Conservation (phyloP, 345 rosid species). For the Salix viminalis region DNA sequence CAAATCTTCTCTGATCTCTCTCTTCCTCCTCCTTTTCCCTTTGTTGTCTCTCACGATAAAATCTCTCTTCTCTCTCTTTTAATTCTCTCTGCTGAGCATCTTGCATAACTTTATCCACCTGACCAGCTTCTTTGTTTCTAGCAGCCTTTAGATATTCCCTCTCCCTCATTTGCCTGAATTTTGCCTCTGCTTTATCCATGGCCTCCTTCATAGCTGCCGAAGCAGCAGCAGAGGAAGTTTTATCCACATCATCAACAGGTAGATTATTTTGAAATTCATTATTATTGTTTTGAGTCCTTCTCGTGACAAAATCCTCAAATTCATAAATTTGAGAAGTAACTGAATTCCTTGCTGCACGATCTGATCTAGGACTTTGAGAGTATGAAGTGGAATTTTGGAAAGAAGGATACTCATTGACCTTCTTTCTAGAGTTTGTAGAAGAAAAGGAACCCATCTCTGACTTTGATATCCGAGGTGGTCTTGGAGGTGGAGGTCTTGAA, state of each 20-base stretch:
- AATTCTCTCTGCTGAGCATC: conserved; percentile 58
- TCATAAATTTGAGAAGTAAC: conserved; percentile 65
- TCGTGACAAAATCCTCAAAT: conserved; percentile 65
- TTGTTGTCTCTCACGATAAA: conserved; percentile 50
- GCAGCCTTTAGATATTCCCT: conserved; percentile 63
- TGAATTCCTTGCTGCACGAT: conserved; percentile 36
- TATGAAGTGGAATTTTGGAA: conserved; percentile 42
- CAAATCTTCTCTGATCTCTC: conserved; percentile 53
- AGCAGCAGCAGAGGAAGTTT: conserved; percentile 58
- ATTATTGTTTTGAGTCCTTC: conserved; percentile 36
- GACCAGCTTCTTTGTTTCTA: conserved; percentile 61
- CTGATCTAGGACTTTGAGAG: conserved; percentile 42
- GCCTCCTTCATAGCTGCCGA: conserved; percentile 98
- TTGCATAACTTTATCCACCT: conserved; percentile 38
- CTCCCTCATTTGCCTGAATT: conserved; percentile 87
- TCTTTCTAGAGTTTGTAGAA: conserved; percentile 43
- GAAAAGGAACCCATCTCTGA: conserved; percentile 36
- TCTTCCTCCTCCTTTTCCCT: conserved; percentile 53
- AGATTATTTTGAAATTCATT: conserved; percentile 44
- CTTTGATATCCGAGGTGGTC: conserved; percentile 57
- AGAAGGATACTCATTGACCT: conserved; percentile 44
- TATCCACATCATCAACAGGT: conserved; percentile 53
- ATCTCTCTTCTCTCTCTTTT: conserved; percentile 54
- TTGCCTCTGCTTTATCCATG: conserved; percentile 96
- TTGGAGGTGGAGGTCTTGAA: conserved; percentile 95